These are phyloP conservation scores for Globisporangium spinosum DNA, from an alignment of 352 stramenopile species.

Conservation along the genomic window DNA sequence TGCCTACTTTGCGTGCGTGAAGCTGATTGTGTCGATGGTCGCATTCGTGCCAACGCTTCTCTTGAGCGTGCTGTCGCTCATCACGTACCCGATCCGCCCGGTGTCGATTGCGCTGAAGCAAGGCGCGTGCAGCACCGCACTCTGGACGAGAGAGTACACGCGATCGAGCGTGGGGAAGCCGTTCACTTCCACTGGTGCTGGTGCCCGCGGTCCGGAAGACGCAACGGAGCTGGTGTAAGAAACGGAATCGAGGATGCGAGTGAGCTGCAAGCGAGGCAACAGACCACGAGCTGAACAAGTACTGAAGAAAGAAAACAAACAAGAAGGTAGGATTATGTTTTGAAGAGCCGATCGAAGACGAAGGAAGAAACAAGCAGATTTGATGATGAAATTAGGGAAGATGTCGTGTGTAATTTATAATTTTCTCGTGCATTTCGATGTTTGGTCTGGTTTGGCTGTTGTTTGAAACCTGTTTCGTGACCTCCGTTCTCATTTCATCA, in stretches of 20 bases:
- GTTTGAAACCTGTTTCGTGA: neutral
- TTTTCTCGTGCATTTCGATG: constrained; percentile 14
- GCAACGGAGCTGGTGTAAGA: constrained; percentile 32
- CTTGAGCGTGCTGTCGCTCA: constrained; percentile 41
- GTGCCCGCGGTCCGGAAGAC: constrained; percentile 24
- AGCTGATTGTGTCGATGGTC: constrained; percentile 59
- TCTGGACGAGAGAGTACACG: constrained; percentile 72
- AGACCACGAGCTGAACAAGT: neutral
- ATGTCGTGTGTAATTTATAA: constrained; percentile 29
- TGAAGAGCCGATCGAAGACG: neutral
- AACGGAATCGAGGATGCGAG: neutral
- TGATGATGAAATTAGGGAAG: constrained; percentile 2
- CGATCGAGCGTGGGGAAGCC: constrained; percentile 55
- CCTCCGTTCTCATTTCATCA: neutral
- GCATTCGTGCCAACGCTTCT: constrained; percentile 53
- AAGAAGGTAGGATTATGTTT: constrained; percentile 12
- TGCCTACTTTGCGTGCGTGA: constrained; percentile 61
- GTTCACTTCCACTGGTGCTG: constrained; percentile 13
- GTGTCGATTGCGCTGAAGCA: constrained; percentile 36
- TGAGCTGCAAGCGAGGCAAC: neutral
- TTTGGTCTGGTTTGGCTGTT: neutral
- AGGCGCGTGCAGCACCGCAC: constrained; percentile 40
- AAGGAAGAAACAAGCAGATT: constrained; percentile 5
- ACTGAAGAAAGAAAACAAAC: constrained; percentile 6
- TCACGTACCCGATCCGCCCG: constrained; percentile 57